These are phyloP conservation scores for Sisymbrium irio DNA, from an alignment of 345 rosid species.

Conservation along the genomic window DNA sequence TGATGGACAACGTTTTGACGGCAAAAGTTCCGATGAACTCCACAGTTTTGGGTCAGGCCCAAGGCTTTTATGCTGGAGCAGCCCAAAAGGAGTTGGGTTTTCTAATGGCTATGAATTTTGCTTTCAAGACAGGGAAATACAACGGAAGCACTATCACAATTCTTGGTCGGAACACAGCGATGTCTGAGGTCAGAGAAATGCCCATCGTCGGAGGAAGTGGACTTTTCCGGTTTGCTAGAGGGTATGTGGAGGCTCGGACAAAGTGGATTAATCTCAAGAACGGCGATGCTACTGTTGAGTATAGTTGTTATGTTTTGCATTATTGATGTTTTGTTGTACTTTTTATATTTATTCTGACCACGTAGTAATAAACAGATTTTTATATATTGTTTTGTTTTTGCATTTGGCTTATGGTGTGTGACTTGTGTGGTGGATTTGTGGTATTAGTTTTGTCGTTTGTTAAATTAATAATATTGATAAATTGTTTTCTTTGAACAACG, in stretches of 20 bases:
- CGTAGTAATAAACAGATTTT: too few species aligned
- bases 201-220: conserved; percentile 80
- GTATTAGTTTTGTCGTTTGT: not conserved
- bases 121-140: conserved; percentile 61
- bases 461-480: not conserved
- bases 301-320: conserved; percentile 54
- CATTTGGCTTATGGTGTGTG: not conserved
- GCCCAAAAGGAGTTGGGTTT: conserved; percentile 54
- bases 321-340: conserved; percentile 46
- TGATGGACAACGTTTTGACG: conserved; percentile 75
- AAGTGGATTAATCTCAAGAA: conserved; percentile 34
- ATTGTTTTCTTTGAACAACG: not conserved
- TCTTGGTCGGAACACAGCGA: conserved; percentile 59
- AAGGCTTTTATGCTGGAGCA: conserved; percentile 63
- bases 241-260: conserved; percentile 60
- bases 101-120: conserved; percentile 70
- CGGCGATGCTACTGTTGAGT: conserved; percentile 51
- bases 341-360: too few species aligned
- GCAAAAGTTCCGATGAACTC: conserved; percentile 52
- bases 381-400: not conserved
- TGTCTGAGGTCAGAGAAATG: conserved; percentile 62
- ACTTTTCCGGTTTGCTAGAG: conserved; percentile 70
- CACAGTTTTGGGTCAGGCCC: conserved; percentile 63
- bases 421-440: conserved; percentile 5
- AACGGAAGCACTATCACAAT: conserved; percentile 66